These are phyloP conservation scores for Arctostaphylos glauca DNA, from an alignment of 148 eudicot genomes.

Conservation along the genomic window DNA sequence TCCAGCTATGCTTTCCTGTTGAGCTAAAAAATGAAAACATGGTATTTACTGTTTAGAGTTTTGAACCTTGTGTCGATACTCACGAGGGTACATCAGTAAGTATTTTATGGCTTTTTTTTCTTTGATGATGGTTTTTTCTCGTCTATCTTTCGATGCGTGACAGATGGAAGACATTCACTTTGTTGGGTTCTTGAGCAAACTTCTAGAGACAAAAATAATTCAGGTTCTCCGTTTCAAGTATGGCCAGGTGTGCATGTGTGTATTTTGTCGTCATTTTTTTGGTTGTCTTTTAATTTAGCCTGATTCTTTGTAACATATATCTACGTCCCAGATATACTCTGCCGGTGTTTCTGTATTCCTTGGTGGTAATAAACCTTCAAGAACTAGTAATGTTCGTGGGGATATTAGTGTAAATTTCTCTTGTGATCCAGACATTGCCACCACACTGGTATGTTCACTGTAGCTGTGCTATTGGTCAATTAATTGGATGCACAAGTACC, in stretches of 20 bases:
- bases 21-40: conserved; percentile 66
- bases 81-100: not conserved
- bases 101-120: not conserved
- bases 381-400: conserved; percentile 75
- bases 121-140: not conserved
- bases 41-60: conserved; percentile 49
- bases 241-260: conserved; percentile 63
- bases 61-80: not conserved
- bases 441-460: conserved; percentile 52
- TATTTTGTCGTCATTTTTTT: not conserved
- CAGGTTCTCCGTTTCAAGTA: conserved; percentile 89
- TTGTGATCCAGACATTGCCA: conserved; percentile 79
- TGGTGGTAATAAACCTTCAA: conserved; percentile 91
- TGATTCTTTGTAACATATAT: conserved; percentile 21
- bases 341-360: conserved; percentile 87
- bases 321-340: conserved; percentile 66
- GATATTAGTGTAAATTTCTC: conserved; percentile 78
- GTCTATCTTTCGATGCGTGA: not conserved
- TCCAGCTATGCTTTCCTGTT: conserved; percentile 76
- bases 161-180: conserved; percentile 81
- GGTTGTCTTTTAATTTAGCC: conserved; percentile 8
- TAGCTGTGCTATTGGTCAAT: conserved; percentile 1
- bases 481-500: conserved; percentile 2
- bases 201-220: conserved; percentile 80
- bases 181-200: conserved; percentile 83